Conservation (phyloP, 1,284 basidiomycete genomes). For the Cryptococcus neoformans region DNA sequence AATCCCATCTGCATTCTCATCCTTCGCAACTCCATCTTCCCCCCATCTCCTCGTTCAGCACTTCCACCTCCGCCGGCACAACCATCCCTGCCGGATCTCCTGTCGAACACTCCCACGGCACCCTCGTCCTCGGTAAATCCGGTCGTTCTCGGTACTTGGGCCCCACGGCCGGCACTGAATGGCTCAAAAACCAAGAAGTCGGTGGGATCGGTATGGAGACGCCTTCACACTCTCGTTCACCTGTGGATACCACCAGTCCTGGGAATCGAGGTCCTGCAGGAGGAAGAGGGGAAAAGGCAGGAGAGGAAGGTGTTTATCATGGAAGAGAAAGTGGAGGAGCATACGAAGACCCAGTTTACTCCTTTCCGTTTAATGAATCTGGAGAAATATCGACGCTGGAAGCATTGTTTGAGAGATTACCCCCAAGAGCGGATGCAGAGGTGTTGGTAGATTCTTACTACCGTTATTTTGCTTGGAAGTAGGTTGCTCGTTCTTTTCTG, state of each 20-base stretch:
- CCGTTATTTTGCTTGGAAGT: conserved; percentile 34
- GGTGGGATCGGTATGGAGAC: conserved; percentile 5
- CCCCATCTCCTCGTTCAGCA: not conserved
- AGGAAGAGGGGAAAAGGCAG: no score
- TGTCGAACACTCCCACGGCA: conserved; percentile 32
- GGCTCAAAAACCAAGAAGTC: conserved; percentile 27
- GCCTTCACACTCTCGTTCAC: not conserved
- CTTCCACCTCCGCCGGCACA: not conserved
- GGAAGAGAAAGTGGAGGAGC: no score
- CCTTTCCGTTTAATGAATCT: conserved; percentile 12
- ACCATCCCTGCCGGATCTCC: conserved; percentile 1
- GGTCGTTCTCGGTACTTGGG: conserved; percentile 37
- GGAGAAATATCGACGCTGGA: conserved; percentile 2
- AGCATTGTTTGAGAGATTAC: conserved; percentile 18
- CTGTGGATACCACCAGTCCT: not conserved
- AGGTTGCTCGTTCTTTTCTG: conserved; percentile 5
- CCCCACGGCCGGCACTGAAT: conserved; percentile 36
- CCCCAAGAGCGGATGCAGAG: conserved; percentile 25
- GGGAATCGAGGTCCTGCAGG: no score
- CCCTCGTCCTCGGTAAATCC: conserved; percentile 28
- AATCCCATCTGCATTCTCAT: not conserved
- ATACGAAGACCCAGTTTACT: not conserved
- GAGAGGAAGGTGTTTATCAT: not conserved
- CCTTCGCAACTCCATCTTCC: not conserved
- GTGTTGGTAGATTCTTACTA: conserved; percentile 32